Base-by-base conservation (phyloP, 1,284 basidiomycete genomes). In the Phlebopus sp. region DNA sequence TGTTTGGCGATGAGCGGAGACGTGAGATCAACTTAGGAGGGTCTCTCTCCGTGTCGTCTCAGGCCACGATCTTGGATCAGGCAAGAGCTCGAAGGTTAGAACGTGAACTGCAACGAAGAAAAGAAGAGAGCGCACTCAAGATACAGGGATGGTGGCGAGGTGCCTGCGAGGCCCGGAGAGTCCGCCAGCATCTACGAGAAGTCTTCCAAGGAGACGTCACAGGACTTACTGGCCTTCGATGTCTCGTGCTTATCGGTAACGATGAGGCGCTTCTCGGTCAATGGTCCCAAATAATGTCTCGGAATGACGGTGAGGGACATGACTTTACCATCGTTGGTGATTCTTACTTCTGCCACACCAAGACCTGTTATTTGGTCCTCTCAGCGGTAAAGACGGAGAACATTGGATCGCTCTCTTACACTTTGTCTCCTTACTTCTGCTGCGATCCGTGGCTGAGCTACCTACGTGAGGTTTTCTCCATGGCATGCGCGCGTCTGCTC, bases 21-120 rank as follows among this genome's bases (percentile, higher is more conserved):
- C 74, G 84, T 25, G 74, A 79, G 53, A 91, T 92, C 56, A 91
- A 92, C 62, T 77, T 92, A 27, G 89, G 89, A n/a, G 84, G 84
- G 2, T 63, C 73, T 1, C 75, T 75, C 0, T 67, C 77, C 13
- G 73, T 75, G 8, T 59, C 78, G 14, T 73, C 79, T 0, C 78
- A 80, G 37, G 66, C 73, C 9, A 69, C 77, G 37, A 76, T 91
- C 54, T 69, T 90, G 35, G 73, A 78, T 52, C 73, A 79, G 44
- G 89, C 85, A 6, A 78, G 77, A 55, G 69, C 70, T 7, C 72
- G 77, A 44, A 75, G 86, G 32, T 68, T 72, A 42, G 78, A 82
- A 56, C 75, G 90, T 17, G 72, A 78, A 38, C 73, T 77, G 41
- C 68, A 72, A 17, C 78, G 82, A 46, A 72, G 70, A 46, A 72